Evolutionary conservation across 2,329 filamentous ascomycete genomes (phyloP).

Genomic region (Calonectria pseudoturangicola): DNA sequence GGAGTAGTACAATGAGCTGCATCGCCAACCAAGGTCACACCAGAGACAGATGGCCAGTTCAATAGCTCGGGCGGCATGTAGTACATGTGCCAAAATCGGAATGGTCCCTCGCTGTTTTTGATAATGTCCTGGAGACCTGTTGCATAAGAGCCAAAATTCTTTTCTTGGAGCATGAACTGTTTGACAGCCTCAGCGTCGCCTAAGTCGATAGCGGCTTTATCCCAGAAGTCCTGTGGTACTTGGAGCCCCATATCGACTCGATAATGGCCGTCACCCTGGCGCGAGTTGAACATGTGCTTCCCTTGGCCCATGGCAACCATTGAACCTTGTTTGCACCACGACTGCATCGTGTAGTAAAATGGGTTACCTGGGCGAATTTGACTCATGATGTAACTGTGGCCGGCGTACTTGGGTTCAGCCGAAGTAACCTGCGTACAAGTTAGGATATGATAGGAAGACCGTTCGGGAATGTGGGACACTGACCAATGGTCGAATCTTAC

Average conservation of each 20-base stretch:
- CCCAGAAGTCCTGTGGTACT: neutral
- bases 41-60: neutral
- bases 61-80: neutral
- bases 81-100: constrained; percentile 10
- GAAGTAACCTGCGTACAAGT: neutral
- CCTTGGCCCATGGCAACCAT: constrained; percentile 18
- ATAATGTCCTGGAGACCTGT: neutral
- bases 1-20: neutral
- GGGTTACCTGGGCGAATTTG: constrained; percentile 2
- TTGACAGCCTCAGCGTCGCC: neutral
- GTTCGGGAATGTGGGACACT: no score
- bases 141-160: neutral
- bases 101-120: neutral
- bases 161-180: neutral
- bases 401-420: neutral
- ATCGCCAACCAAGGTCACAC: constrained; percentile 1
- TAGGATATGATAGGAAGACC: neutral
- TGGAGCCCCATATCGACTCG: constrained; percentile 2
- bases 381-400: neutral
- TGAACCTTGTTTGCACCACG: neutral
- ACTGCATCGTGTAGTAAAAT: neutral
- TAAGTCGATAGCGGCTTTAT: neutral
- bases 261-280: constrained; percentile 6
- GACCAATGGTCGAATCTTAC: neutral
- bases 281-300: constrained; percentile 20